These are phyloP conservation scores for Sarcodon sp. DNA, from an alignment of 768 basidiomycete genomes.

Conservation along the genomic window DNA sequence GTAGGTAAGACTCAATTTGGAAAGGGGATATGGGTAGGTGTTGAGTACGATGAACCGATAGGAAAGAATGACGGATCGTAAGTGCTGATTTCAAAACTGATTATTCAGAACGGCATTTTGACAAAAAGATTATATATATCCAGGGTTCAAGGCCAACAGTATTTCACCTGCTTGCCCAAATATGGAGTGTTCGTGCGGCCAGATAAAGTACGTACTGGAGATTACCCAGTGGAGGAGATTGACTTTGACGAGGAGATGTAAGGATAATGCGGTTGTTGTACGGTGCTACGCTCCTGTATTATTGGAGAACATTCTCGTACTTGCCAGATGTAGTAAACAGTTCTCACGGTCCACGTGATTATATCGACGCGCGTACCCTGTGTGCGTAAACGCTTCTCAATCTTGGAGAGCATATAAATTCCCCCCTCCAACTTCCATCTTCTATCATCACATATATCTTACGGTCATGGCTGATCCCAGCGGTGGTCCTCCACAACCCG, in stretches of 20 bases:
- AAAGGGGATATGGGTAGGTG: constrained; percentile 73
- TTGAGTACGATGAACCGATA: constrained; percentile 91
- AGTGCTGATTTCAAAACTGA: constrained; percentile 19
- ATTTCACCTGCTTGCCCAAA: constrained; percentile 68
- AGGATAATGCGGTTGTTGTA: neutral
- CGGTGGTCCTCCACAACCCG: constrained; percentile 73
- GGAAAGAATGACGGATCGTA: constrained; percentile 95
- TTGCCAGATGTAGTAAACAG: too few species aligned
- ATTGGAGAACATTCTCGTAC: too few species aligned
- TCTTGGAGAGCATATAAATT: neutral
- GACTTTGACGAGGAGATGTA: constrained; percentile 69
- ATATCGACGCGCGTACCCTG: neutral
- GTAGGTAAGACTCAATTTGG: constrained; percentile 74
- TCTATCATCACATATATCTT: neutral
- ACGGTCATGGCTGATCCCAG: constrained; percentile 64
- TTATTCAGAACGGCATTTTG: neutral
- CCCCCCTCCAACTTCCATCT: neutral
- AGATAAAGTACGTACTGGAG: constrained; percentile 70
- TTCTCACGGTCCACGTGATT: too few species aligned
- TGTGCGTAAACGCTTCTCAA: too few species aligned
- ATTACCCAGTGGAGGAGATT: constrained; percentile 79
- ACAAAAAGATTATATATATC: neutral
- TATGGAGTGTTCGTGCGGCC: constrained; percentile 83
- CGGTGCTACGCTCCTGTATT: too few species aligned
- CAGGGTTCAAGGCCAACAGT: constrained; percentile 77